phyloP scores from a whole-genome alignment of 257 asterid species.

The Verbena officinalis region DNA sequence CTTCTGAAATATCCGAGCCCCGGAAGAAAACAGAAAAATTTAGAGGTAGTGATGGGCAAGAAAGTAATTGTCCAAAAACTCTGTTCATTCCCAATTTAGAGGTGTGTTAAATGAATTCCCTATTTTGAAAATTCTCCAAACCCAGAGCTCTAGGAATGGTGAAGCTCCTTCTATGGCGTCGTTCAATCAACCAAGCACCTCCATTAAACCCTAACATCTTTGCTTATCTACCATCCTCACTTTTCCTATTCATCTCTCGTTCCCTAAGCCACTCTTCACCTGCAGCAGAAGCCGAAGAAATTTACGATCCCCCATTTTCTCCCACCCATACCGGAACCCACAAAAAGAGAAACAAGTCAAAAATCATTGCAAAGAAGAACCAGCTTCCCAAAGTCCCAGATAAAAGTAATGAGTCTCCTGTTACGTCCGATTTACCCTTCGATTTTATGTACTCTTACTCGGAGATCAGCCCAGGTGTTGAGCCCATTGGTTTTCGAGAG shows the following conservation, averaged over 20 bases:
- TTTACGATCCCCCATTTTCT: conserved; percentile 74
- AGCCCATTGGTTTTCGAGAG: conserved; percentile 82
- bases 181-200: conserved; percentile 27
- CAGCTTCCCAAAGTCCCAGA: conserved; percentile 17
- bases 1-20: too few relatives aligned
- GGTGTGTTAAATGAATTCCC: too few relatives aligned
- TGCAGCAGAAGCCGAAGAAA: conserved; percentile 31
- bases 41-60: too few relatives aligned
- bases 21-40: too few relatives aligned
- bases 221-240: neutral
- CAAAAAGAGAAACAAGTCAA: conserved; percentile 21
- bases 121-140: neutral
- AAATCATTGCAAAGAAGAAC: conserved; percentile 14
- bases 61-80: too few relatives aligned
- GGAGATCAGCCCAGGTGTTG: conserved; percentile 56
- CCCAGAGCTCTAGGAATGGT: conserved; percentile 36
- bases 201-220: conserved; percentile 11
- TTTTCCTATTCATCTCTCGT: conserved; percentile 27
- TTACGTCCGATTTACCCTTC: conserved; percentile 62
- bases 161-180: conserved; percentile 52
- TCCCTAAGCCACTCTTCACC: conserved; percentile 34
- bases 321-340: conserved; percentile 30
- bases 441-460: conserved; percentile 90
- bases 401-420: conserved; percentile 19
- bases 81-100: too few relatives aligned